These are phyloP conservation scores for Cornus suecica DNA, from an alignment of 148 eudicot species.

Conservation along the genomic window DNA sequence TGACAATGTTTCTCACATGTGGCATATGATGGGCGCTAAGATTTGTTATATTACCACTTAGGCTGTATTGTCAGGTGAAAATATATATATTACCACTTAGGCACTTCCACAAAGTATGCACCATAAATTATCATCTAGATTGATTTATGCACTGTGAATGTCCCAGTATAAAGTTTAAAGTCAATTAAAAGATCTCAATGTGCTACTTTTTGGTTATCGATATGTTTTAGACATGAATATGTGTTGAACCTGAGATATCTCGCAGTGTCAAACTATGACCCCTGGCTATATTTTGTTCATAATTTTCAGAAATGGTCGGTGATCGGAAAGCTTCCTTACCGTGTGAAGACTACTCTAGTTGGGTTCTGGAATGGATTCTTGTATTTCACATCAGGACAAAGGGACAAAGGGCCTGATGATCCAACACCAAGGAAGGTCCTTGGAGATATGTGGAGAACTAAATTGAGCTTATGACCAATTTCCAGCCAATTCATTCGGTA, in stretches of 20 bases:
- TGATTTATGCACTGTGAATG: too few relatives aligned
- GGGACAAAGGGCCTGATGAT: constrained; percentile 90
- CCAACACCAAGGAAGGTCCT: constrained; percentile 86
- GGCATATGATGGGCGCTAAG: neutral
- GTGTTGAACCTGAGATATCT: neutral
- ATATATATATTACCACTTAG: neutral
- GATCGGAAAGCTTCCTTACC: constrained; percentile 86
- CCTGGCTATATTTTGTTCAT: constrained; percentile 8
- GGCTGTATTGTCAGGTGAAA: too few relatives aligned
- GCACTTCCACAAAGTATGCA: too few relatives aligned
- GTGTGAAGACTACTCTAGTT: constrained; percentile 89
- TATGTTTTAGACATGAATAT: too few relatives aligned
- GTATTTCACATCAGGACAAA: constrained; percentile 92
- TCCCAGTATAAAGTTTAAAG: too few relatives aligned
- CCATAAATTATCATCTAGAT: neutral
- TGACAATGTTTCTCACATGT: neutral
- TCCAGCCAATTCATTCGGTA: neutral
- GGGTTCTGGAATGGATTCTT: constrained; percentile 90
- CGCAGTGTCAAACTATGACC: neutral
- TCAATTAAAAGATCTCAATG: too few relatives aligned
- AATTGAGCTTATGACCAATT: constrained; percentile 41
- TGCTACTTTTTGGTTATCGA: too few relatives aligned
- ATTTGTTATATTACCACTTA: neutral
- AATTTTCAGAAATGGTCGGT: constrained; percentile 79
- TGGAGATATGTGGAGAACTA: constrained; percentile 97